Evolutionary conservation across 495 filamentous ascomycete species (phyloP).

Genomic region (Penicilliopsis zonata): DNA sequence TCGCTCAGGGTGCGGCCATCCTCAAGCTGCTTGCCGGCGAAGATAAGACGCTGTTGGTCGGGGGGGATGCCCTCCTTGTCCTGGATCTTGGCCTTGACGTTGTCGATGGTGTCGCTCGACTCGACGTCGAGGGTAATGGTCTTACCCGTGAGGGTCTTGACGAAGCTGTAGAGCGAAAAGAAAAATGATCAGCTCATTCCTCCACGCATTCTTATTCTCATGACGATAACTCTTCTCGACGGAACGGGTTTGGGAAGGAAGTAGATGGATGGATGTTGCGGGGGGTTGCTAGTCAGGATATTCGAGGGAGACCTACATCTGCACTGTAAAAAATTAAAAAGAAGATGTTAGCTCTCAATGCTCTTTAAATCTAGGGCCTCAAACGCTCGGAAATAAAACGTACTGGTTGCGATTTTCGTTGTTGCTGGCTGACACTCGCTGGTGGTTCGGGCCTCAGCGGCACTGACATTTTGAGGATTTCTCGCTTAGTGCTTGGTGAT

Average conservation of each 20-base stretch:
- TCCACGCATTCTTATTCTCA: slow-evolving; percentile 4
- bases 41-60: slow-evolving; percentile 98
- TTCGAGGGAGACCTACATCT: slow-evolving; percentile 65
- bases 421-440: slow-evolving; percentile 37
- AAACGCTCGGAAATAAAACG: slow-evolving; percentile 20
- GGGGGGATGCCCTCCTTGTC: slow-evolving; percentile 99
- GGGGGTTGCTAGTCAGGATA: slow-evolving; percentile 7
- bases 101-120: slow-evolving; percentile 97
- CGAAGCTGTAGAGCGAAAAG: slow-evolving; percentile 53
- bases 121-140: slow-evolving; percentile 99
- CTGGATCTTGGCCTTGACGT: slow-evolving; percentile 95
- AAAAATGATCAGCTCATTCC: slow-evolving; percentile 21
- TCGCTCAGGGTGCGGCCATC: slow-evolving; percentile 96
- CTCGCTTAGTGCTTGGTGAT: slow-evolving; percentile 28
- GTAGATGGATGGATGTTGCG: neutral
- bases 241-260: slow-evolving; percentile 1
- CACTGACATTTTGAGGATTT: slow-evolving; percentile 34
- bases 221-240: slow-evolving; percentile 1
- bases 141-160: slow-evolving; percentile 97
- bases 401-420: slow-evolving; percentile 50
- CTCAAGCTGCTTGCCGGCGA: slow-evolving; percentile 99
- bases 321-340: slow-evolving; percentile 49
- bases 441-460: slow-evolving; percentile 28
- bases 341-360: slow-evolving; percentile 22
- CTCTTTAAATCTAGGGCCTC: slow-evolving; percentile 7